Evolutionary conservation across 768 basidiomycete genomes (phyloP).

Genomic region (Plicaturopsis crispa): DNA sequence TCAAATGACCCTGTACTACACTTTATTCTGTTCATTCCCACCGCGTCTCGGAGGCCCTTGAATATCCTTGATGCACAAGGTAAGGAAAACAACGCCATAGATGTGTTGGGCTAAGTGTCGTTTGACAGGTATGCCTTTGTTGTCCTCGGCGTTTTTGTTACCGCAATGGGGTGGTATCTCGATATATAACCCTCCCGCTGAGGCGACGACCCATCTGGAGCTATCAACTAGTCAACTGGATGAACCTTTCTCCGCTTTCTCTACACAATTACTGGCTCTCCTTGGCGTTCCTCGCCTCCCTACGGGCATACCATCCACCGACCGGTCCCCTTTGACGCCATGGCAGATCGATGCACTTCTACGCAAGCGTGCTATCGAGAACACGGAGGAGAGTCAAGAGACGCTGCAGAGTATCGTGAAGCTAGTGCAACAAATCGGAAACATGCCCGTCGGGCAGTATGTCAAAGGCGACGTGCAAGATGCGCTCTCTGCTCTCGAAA

Average conservation of each 20-base stretch:
- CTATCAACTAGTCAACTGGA: constrained; percentile 39
- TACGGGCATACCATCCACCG: constrained; percentile 24
- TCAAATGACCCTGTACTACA: constrained; percentile 93
- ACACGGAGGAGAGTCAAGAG: constrained; percentile 56
- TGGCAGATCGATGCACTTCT: constrained; percentile 84
- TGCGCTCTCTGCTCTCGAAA: constrained; percentile 65
- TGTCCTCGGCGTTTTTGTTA: constrained; percentile 69
- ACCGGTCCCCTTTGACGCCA: constrained; percentile 32
- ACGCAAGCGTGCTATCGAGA: constrained; percentile 64
- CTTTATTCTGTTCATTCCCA: constrained; percentile 86
- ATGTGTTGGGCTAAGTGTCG: constrained; percentile 1
- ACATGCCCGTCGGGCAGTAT: constrained; percentile 83
- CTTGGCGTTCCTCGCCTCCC: constrained; percentile 72
- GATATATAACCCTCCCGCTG: constrained; percentile 49
- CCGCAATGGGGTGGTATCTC: constrained; percentile 94
- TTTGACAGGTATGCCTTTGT: constrained; percentile 34
- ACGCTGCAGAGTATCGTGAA: constrained; percentile 79
- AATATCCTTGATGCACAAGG: constrained; percentile 52
- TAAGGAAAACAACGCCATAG: constrained; percentile 13
- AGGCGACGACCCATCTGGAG: constrained; percentile 18
- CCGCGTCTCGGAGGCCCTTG: constrained; percentile 59
- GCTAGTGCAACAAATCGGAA: constrained; percentile 77
- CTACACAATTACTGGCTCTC: constrained; percentile 67
- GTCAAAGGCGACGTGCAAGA: constrained; percentile 67
- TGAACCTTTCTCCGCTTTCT: constrained; percentile 54